Percentiles rank a stretch among this genome's conserved stretches.
Conservation (phyloP, 805 yeast species). For the Blastobotrys americana region DNA sequence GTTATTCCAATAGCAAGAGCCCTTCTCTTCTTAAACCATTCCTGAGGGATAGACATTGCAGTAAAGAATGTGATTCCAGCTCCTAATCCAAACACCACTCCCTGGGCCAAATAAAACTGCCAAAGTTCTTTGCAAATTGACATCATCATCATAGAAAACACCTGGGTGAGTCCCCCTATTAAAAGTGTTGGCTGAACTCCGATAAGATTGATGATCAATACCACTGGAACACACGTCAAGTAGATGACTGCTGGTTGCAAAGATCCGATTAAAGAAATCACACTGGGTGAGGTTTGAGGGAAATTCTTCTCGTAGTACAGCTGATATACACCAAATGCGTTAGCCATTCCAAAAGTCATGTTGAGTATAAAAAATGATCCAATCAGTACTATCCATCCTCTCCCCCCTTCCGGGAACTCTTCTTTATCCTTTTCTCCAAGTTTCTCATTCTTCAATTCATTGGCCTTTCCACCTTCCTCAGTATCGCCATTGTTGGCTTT, state of each 20-base stretch:
- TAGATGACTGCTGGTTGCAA: conserved; percentile 42
- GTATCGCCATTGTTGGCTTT: too few species aligned
- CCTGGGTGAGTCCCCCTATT: conserved; percentile 40
- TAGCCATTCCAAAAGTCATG: conserved; percentile 53
- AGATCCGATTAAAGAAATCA: conserved; percentile 48
- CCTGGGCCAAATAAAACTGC: conserved; percentile 49
- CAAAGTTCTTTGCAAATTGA: conserved; percentile 41
- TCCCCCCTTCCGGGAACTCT: conserved; percentile 41
- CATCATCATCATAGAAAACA: conserved; percentile 41
- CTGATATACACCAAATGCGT: conserved; percentile 53
- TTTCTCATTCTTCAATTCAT: too few species aligned
- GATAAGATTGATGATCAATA: conserved; percentile 35
- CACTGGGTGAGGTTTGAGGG: conserved; percentile 39
- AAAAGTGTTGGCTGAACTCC: conserved; percentile 36
- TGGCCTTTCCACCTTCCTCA: too few species aligned
- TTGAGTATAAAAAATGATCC: conserved; percentile 41
- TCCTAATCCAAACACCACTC: conserved; percentile 44
- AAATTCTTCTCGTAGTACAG: conserved; percentile 41
- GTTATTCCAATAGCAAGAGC: conserved; percentile 45
- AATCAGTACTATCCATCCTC: conserved; percentile 47
- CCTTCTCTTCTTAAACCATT: conserved; percentile 42
- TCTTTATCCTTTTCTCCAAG: conserved; percentile 24
- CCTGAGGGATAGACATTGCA: conserved; percentile 38
- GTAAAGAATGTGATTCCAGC: conserved; percentile 40
- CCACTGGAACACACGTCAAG: conserved; percentile 33